Percentiles rank a stretch among this genome's conserved stretches.
Conservation (phyloP, 176 grass and related monocot genomes). For the Cenchrus americanus region DNA sequence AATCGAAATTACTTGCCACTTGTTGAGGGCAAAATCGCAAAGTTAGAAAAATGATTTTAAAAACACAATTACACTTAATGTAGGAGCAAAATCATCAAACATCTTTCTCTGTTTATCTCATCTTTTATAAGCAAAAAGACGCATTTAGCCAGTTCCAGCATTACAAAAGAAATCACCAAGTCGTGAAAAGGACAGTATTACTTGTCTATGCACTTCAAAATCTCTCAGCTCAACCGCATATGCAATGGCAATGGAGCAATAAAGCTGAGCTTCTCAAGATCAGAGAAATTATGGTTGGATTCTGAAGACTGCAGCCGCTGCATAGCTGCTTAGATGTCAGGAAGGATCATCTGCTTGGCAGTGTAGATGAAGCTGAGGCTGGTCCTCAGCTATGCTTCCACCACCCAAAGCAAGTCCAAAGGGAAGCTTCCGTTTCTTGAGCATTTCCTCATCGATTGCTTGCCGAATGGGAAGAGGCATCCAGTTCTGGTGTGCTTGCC, state of each 20-base stretch:
- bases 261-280: constrained; percentile 68
- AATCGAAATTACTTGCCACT: too few species aligned
- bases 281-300: constrained; percentile 42
- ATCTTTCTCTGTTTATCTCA: background rate
- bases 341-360: constrained; percentile 95
- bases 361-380: constrained; percentile 78
- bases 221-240: constrained; percentile 80
- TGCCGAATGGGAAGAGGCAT: constrained; percentile 49
- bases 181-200: background rate
- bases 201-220: constrained; percentile 58
- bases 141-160: too few species aligned
- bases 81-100: background rate
- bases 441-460: constrained; percentile 36
- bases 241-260: constrained; percentile 80
- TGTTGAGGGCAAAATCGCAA: too few species aligned
- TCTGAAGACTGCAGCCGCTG: constrained; percentile 53
- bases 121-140: background rate
- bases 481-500: constrained; percentile 65
- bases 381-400: constrained; percentile 58
- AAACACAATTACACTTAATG: too few species aligned
- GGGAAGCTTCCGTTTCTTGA: constrained; percentile 63
- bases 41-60: too few species aligned
- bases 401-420: constrained; percentile 73
- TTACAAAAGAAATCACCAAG: too few species aligned
- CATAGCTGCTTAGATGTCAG: constrained; percentile 66